Evolutionary conservation across 805 yeast genomes (phyloP).

Genomic region (Myxozyma melibiosi): DNA sequence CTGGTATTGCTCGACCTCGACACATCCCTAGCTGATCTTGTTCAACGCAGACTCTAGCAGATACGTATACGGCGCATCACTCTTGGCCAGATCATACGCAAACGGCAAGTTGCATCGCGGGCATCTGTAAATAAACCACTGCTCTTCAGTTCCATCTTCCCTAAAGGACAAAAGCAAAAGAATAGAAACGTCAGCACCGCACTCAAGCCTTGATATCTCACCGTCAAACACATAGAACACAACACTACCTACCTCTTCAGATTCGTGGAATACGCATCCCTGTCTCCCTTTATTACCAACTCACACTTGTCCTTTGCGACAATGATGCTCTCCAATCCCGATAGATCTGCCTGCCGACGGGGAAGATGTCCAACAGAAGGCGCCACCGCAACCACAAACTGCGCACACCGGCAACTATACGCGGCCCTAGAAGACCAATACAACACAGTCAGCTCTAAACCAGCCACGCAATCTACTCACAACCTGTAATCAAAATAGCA

Average conservation of each 20-base stretch:
- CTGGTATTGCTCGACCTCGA: neutral
- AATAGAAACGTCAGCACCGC: no score
- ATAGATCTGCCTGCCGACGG: slow-evolving; percentile 11
- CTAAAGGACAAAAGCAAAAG: neutral
- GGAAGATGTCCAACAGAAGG: slow-evolving; percentile 21
- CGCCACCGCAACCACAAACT: slow-evolving; percentile 16
- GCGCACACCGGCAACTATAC: slow-evolving; percentile 21
- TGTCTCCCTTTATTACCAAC: neutral
- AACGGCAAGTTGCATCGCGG: slow-evolving; percentile 27
- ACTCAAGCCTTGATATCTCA: no score
- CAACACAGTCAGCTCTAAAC: neutral
- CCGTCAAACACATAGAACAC: neutral
- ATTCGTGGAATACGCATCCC: slow-evolving; percentile 3
- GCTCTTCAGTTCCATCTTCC: slow-evolving; percentile 17
- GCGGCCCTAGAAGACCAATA: neutral
- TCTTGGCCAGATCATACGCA: slow-evolving; percentile 18
- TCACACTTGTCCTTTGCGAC: slow-evolving; percentile 8
- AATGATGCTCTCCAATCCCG: slow-evolving; percentile 12
- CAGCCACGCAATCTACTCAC: neutral
- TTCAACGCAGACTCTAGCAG: slow-evolving; percentile 13
- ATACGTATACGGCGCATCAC: slow-evolving; percentile 12
- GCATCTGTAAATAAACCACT: slow-evolving; percentile 28
- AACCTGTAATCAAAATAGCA: no score
- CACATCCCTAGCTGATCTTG: slow-evolving; percentile 2
- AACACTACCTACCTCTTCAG: slow-evolving; percentile 2